Percentiles rank a stretch among this genome's conserved stretches.
Evolutionary conservation across 805 yeast species (phyloP).

Genomic region (Candida palmyrensis): DNA sequence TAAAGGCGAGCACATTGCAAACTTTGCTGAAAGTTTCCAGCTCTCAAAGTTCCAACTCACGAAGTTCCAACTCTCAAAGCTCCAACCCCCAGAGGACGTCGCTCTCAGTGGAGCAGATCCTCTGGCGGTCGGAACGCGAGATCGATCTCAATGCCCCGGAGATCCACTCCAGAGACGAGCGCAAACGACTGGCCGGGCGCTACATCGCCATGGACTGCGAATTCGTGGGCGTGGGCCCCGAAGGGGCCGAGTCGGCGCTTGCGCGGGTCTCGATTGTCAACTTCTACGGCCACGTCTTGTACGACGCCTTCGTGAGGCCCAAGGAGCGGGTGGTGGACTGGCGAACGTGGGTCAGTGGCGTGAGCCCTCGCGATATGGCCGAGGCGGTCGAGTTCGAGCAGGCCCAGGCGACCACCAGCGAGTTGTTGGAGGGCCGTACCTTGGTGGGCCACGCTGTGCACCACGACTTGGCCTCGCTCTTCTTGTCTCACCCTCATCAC

Average conservation of each 20-base stretch:
- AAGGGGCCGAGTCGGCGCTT: constrained; percentile 63
- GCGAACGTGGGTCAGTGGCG: constrained; percentile 92
- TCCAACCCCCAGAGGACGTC: constrained; percentile 3
- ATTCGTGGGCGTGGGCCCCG: constrained; percentile 85
- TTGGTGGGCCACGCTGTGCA: constrained; percentile 83
- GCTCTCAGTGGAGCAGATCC: constrained; percentile 16
- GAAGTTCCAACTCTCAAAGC: not conserved
- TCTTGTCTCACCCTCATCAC: constrained; percentile 60
- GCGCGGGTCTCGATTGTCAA: constrained; percentile 89
- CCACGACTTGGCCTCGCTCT: constrained; percentile 68
- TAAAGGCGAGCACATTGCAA: no score
- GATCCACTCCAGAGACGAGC: constrained; percentile 10
- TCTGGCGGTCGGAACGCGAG: constrained; percentile 24
- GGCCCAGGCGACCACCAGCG: constrained; percentile 56
- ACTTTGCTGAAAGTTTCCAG: no score
- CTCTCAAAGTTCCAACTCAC: not conserved
- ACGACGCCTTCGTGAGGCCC: constrained; percentile 76
- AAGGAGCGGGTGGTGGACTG: constrained; percentile 75
- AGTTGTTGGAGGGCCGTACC: constrained; percentile 48
- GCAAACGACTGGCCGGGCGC: constrained; percentile 54
- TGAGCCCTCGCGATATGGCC: constrained; percentile 63
- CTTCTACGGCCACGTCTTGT: constrained; percentile 64
- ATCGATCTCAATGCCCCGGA: constrained; percentile 13
- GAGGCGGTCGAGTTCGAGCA: constrained; percentile 61
- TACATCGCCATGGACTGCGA: constrained; percentile 88